Percentiles rank a stretch among this genome's conserved stretches.
These are phyloP conservation scores for Cercophora newfieldiana DNA, from an alignment of 495 filamentous ascomycete species.

Conservation along the genomic window DNA sequence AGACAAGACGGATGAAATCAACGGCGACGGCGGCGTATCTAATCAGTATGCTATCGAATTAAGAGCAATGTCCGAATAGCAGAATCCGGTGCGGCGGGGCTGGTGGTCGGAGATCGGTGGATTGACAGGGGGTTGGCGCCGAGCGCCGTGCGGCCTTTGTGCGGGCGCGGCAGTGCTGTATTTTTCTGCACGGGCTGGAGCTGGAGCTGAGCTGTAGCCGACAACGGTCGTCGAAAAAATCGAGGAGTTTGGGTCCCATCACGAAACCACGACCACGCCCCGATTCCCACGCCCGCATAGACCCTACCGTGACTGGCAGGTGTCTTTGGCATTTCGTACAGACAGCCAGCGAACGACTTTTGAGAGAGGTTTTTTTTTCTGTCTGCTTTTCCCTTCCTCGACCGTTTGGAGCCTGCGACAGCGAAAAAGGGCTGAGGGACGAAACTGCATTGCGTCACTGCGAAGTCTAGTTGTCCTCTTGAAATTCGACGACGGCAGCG, in stretches of 20 bases:
- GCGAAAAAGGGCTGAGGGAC: not conserved
- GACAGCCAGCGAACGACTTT: not conserved
- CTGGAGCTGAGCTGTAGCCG: conserved; percentile 9
- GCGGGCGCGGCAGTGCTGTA: conserved; percentile 1
- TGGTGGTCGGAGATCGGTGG: conserved; percentile 10
- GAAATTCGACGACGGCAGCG: not conserved
- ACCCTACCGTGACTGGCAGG: not conserved
- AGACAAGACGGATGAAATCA: too few relatives aligned
- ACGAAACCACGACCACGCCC: not conserved
- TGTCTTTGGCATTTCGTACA: too few relatives aligned
- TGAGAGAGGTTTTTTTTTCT: not conserved
- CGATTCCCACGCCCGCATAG: conserved; percentile 14
- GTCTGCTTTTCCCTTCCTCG: too few relatives aligned
- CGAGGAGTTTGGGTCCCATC: conserved; percentile 7
- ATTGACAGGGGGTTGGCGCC: conserved; percentile 15
- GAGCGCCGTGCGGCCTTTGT: conserved; percentile 4
- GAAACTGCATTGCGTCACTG: conserved; percentile 24
- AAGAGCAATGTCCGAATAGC: not conserved
- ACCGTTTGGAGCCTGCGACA: not conserved
- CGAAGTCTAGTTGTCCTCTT: not conserved
- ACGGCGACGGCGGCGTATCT: not conserved
- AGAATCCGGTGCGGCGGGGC: not conserved
- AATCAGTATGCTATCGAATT: too few relatives aligned
- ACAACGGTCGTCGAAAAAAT: conserved; percentile 27
- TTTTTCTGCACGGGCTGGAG: conserved; percentile 17